Conservation (phyloP, 768 basidiomycete genomes). For the Lactarius evosmus region DNA sequence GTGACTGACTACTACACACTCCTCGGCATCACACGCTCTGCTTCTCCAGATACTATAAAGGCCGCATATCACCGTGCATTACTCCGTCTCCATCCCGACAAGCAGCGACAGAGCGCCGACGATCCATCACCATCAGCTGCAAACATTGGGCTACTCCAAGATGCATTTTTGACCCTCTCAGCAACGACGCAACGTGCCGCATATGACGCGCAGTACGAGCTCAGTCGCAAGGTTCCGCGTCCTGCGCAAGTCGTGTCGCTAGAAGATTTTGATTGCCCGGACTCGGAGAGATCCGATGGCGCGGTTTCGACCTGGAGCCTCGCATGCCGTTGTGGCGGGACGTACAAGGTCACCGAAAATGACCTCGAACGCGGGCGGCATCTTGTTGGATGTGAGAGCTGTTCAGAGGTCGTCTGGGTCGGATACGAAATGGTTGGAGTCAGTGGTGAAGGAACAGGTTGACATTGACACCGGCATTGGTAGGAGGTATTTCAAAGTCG, state of each 20-base stretch:
- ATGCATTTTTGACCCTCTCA: slow-evolving; percentile 64
- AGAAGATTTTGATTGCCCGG: slow-evolving; percentile 53
- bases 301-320: slow-evolving; percentile 49
- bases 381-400: slow-evolving; percentile 66
- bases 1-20: slow-evolving; percentile 56
- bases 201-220: slow-evolving; percentile 44
- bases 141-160: slow-evolving; percentile 55
- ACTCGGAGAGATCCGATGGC: slow-evolving; percentile 35
- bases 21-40: slow-evolving; percentile 50
- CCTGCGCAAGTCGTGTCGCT: slow-evolving; percentile 79
- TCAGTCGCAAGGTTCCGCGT: slow-evolving; percentile 43
- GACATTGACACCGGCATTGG: not conserved
- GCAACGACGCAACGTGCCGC: slow-evolving; percentile 44
- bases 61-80: slow-evolving; percentile 66
- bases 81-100: slow-evolving; percentile 64
- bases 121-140: slow-evolving; percentile 1
- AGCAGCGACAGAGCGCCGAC: slow-evolving; percentile 30
- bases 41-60: slow-evolving; percentile 57
- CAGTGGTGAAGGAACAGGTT: not conserved
- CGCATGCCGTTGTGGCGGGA: slow-evolving; percentile 71
- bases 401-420: slow-evolving; percentile 84
- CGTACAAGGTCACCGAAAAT: slow-evolving; percentile 52
- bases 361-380: slow-evolving; percentile 72
- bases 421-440: slow-evolving; percentile 61
- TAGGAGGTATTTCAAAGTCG: not conserved